Evolutionary conservation across 106 monocot species (phyloP).

Genomic region (Apostasia ramifera): DNA sequence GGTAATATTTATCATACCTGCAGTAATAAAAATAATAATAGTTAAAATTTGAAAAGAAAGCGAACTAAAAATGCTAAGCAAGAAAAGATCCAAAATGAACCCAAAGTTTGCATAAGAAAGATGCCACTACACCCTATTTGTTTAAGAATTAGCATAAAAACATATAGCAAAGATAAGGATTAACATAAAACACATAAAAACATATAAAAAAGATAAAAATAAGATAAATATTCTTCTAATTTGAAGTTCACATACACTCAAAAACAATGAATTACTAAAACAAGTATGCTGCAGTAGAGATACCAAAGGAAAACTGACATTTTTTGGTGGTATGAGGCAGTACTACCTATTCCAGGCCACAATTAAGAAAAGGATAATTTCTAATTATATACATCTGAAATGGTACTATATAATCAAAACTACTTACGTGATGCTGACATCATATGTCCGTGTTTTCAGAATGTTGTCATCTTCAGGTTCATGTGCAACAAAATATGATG

Average conservation of each 20-base stretch:
- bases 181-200: neutral
- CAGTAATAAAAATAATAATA: slow-evolving; percentile 7
- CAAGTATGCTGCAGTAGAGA: too few relatives aligned
- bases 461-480: slow-evolving; percentile 99
- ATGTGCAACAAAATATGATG: slow-evolving; percentile 82
- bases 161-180: neutral
- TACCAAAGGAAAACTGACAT: too few relatives aligned
- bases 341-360: neutral
- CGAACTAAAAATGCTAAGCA: neutral
- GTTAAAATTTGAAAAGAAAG: neutral
- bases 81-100: neutral
- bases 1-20: slow-evolving; percentile 99
- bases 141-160: neutral
- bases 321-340: neutral
- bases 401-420: neutral
- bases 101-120: slow-evolving; percentile 3
- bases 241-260: too few relatives aligned
- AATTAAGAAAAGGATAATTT: neutral
- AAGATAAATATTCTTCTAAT: neutral
- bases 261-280: too few relatives aligned
- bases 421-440: slow-evolving; percentile 98
- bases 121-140: neutral
- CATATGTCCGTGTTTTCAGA: slow-evolving; percentile 95
- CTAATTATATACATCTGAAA: neutral
- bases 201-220: neutral